phyloP scores from a whole-genome alignment of 306 rosid genomes.

The Trifolium pratense region DNA sequence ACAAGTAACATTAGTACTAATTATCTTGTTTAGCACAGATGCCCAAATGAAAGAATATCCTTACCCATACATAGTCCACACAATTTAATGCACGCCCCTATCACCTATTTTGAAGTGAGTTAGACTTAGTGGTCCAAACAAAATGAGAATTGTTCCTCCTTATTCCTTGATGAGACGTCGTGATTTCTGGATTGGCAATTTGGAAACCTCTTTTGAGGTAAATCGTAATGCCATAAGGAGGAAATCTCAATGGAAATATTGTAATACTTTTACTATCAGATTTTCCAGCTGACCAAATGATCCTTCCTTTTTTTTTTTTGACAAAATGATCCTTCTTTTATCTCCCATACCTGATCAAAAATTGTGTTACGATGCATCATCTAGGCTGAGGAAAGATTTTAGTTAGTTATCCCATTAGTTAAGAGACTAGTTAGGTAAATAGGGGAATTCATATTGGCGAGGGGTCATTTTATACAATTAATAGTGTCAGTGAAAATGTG shows the following conservation, averaged over 20 bases:
- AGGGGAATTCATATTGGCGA: not conserved
- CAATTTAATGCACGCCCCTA: not conserved
- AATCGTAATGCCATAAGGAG: not conserved
- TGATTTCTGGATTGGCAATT: not conserved
- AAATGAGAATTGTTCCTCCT: not conserved
- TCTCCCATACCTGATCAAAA: conserved; percentile 5
- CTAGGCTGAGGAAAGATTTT: not conserved
- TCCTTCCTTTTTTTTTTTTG: not conserved
- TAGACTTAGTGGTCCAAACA: not conserved
- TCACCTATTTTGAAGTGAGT: not conserved
- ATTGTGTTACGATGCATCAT: conserved; percentile 1
- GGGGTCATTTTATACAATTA: not conserved
- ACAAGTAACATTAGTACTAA: conserved; percentile 11
- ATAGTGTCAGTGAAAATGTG: not conserved
- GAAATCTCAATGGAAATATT: not conserved
- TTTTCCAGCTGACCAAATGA: not conserved
- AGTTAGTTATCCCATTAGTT: conserved; percentile 9
- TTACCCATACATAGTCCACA: not conserved
- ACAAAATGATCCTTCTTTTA: conserved; percentile 1
- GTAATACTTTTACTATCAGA: not conserved
- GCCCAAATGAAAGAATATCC: conserved; percentile 22
- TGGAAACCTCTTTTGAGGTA: not conserved
- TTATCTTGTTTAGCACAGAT: conserved; percentile 16
- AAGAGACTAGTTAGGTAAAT: not conserved
- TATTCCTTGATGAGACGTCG: not conserved